Evolutionary conservation across 2,329 filamentous ascomycete genomes (phyloP).

Genomic region (Zasmidium angulare): DNA sequence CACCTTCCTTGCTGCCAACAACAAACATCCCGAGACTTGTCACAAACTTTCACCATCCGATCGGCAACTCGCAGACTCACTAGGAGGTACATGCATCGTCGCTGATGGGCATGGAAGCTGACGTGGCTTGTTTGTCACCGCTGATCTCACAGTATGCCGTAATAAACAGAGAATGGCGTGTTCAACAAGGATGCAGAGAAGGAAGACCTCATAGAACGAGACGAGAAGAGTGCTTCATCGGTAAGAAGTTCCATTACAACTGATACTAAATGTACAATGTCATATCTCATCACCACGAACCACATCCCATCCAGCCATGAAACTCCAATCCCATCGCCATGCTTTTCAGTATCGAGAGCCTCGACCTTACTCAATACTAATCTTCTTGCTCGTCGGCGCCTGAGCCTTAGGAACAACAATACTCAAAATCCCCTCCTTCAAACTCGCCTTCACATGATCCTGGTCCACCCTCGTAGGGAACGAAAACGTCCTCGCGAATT

Average conservation of each 20-base stretch:
- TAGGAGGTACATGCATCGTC: background rate
- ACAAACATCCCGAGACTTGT: background rate
- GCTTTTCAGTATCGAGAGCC: background rate
- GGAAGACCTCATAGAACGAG: background rate
- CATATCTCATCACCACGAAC: background rate
- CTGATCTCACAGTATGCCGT: too few species aligned
- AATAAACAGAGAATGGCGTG: background rate
- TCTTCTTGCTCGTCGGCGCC: conserved; percentile 50
- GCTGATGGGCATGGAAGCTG: background rate
- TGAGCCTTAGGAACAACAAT: conserved; percentile 59
- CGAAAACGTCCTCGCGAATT: conserved; percentile 59
- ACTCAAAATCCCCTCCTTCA: conserved; percentile 61
- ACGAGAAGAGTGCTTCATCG: background rate
- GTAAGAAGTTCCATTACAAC: background rate
- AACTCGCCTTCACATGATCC: conserved; percentile 59
- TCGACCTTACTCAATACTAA: conserved; percentile 54
- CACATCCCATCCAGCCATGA: background rate
- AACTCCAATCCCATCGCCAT: conserved; percentile 9
- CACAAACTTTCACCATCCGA: background rate
- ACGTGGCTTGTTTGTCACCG: too few species aligned
- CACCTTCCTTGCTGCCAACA: background rate
- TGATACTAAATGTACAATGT: conserved; percentile 1
- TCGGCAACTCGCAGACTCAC: too few species aligned
- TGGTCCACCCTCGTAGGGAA: conserved; percentile 61
- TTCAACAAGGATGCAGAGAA: background rate